Percentiles rank a stretch among this genome's conserved stretches.
These are phyloP conservation scores for Candida broadrunensis DNA, from an alignment of 805 yeast genomes.

Conservation along the genomic window DNA sequence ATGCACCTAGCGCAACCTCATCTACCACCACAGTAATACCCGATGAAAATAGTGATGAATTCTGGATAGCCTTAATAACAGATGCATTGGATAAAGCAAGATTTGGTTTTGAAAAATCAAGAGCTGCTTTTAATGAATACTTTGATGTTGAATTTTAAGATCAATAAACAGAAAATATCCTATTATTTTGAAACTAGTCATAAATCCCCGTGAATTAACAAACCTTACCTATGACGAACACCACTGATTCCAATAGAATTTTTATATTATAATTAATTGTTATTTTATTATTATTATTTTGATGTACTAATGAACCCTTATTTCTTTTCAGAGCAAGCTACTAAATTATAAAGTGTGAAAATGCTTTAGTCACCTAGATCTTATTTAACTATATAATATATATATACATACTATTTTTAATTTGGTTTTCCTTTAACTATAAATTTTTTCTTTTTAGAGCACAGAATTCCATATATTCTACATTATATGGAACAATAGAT, in stretches of 20 bases:
- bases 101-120: constrained; percentile 49
- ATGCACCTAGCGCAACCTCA: neutral
- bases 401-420: too few relatives aligned
- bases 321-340: too few relatives aligned
- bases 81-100: constrained; percentile 55
- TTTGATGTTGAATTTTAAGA: constrained; percentile 36
- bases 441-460: constrained; percentile 25
- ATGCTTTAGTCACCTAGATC: too few relatives aligned
- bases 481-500: constrained; percentile 24
- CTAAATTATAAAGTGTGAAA: too few relatives aligned
- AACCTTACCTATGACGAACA: too few relatives aligned
- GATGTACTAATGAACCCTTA: too few relatives aligned
- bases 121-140: constrained; percentile 49
- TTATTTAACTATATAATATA: too few relatives aligned
- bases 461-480: constrained; percentile 52
- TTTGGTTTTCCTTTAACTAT: too few relatives aligned
- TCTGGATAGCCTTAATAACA: constrained; percentile 43
- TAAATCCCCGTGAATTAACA: too few relatives aligned
- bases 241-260: neutral
- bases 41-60: constrained; percentile 23
- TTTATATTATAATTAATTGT: neutral
- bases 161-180: too few relatives aligned
- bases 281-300: too few relatives aligned
- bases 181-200: too few relatives aligned
- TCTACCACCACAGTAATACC: neutral